Evolutionary conservation across 495 filamentous ascomycete species (phyloP).

Genomic region (Immersiella caudata): DNA sequence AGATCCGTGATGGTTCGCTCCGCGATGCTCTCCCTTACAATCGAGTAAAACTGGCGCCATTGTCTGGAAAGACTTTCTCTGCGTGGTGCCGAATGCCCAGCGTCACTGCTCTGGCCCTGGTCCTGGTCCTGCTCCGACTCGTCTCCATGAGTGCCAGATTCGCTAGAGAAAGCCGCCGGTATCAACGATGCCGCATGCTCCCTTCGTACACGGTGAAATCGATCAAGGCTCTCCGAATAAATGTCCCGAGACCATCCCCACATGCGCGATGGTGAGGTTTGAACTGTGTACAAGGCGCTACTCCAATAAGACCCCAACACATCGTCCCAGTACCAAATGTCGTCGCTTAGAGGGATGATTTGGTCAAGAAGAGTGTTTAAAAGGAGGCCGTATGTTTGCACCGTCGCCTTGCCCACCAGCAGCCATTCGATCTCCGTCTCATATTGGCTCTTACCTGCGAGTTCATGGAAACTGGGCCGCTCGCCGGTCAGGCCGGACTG

Average conservation of each 20-base stretch:
- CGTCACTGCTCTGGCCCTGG: background rate
- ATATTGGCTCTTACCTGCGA: constrained; percentile 46
- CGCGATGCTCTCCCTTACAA: constrained; percentile 71
- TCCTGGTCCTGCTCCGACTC: background rate
- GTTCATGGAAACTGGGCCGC: constrained; percentile 20
- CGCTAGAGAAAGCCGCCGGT: background rate
- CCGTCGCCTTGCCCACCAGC: constrained; percentile 79
- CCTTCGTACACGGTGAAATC: constrained; percentile 41
- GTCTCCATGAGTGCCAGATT: background rate
- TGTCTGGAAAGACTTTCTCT: constrained; percentile 47
- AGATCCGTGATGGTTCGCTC: constrained; percentile 64
- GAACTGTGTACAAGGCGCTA: constrained; percentile 75
- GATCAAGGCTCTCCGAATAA: constrained; percentile 57
- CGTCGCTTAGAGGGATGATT: constrained; percentile 76
- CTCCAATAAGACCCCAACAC: constrained; percentile 71
- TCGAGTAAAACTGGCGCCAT: constrained; percentile 77
- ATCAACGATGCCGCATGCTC: background rate
- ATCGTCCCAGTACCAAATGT: constrained; percentile 92
- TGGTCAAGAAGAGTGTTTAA: constrained; percentile 74
- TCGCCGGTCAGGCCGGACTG: constrained; percentile 52
- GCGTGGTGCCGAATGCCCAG: background rate
- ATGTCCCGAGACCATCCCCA: constrained; percentile 68
- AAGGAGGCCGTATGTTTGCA: constrained; percentile 79
- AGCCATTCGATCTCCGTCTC: constrained; percentile 85
- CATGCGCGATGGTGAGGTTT: constrained; percentile 74